A percentile compares a stretch with the other conserved stretches of the same genome.
Conservation (phyloP, 1,284 basidiomycete species). For the Pyrrhoderma lamaoense region DNA sequence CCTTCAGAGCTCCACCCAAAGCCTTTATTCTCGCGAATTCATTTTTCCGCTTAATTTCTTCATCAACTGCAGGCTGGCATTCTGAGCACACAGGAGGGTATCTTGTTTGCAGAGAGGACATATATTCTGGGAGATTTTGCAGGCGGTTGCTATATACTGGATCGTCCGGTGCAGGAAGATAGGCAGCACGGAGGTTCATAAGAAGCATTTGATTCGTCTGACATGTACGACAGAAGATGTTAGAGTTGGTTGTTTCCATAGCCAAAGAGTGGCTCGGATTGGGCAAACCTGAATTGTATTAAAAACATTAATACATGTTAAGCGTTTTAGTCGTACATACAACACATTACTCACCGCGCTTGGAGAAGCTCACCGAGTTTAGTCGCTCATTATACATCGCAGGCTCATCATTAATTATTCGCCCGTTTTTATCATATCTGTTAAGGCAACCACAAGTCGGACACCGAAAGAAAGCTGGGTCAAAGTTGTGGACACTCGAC, state of each 20-base stretch:
- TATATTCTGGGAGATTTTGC: constrained; percentile 61
- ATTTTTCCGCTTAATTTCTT: constrained; percentile 69
- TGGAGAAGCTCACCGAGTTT: constrained; percentile 66
- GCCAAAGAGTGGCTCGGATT: constrained; percentile 61
- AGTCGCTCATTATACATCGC: constrained; percentile 76
- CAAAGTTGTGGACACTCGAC: constrained; percentile 29
- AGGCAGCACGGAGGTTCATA: constrained; percentile 80
- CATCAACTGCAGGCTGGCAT: constrained; percentile 74
- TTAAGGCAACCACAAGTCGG: constrained; percentile 66
- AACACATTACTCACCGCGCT: constrained; percentile 48
- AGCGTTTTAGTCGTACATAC: neutral
- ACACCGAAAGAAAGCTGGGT: constrained; percentile 46
- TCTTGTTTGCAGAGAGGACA: constrained; percentile 63
- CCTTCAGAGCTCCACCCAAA: constrained; percentile 59
- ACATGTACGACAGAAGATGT: constrained; percentile 77
- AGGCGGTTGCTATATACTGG: constrained; percentile 60
- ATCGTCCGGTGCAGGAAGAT: constrained; percentile 64
- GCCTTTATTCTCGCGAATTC: constrained; percentile 76
- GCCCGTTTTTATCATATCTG: constrained; percentile 58
- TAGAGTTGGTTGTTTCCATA: constrained; percentile 29
- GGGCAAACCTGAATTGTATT: constrained; percentile 44
- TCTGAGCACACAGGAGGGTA: constrained; percentile 79
- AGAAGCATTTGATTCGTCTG: constrained; percentile 86
- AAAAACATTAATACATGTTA: too few relatives aligned
- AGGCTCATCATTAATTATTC: constrained; percentile 77